Conservation (phyloP, 225 moss, liverwort and hornwort genomes). For the Pleurozium schreberi region DNA sequence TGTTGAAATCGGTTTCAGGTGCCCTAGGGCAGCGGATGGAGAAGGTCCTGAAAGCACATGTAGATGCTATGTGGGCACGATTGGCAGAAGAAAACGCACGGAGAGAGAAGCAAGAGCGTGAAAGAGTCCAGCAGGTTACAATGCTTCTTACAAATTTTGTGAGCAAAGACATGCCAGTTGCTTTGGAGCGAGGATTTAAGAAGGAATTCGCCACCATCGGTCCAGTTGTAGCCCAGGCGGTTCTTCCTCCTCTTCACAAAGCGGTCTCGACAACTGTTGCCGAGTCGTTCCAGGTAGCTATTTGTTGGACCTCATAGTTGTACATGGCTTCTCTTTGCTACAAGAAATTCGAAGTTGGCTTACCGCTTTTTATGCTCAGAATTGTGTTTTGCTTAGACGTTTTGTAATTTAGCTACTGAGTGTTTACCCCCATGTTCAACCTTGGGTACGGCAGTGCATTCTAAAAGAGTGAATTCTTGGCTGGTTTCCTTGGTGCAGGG, state of each 20-base stretch:
- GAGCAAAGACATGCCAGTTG: constrained; percentile 80
- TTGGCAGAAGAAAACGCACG: constrained; percentile 83
- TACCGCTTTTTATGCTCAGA: background rate
- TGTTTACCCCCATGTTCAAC: background rate
- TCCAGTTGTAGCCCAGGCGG: constrained; percentile 67
- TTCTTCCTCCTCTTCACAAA: constrained; percentile 74
- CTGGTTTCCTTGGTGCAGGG: constrained; percentile 41
- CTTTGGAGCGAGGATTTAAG: constrained; percentile 78
- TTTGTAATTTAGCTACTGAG: background rate
- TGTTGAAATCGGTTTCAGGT: constrained; percentile 14
- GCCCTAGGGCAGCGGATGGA: constrained; percentile 83
- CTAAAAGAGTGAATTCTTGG: background rate
- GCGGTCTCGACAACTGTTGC: constrained; percentile 59
- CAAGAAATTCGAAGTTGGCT: background rate
- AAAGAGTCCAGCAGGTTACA: constrained; percentile 81
- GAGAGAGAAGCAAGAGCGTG: constrained; percentile 77
- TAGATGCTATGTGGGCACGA: constrained; percentile 95
- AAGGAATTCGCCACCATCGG: constrained; percentile 74
- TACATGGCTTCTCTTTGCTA: background rate
- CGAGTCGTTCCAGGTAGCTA: constrained; percentile 72
- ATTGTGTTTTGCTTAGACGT: background rate
- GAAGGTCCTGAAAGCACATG: constrained; percentile 79
- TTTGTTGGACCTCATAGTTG: background rate
- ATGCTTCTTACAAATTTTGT: constrained; percentile 64
- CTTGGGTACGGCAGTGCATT: background rate